These are phyloP conservation scores for Byssothecium circinans DNA, from an alignment of 2,329 filamentous ascomycete genomes.

Conservation along the genomic window DNA sequence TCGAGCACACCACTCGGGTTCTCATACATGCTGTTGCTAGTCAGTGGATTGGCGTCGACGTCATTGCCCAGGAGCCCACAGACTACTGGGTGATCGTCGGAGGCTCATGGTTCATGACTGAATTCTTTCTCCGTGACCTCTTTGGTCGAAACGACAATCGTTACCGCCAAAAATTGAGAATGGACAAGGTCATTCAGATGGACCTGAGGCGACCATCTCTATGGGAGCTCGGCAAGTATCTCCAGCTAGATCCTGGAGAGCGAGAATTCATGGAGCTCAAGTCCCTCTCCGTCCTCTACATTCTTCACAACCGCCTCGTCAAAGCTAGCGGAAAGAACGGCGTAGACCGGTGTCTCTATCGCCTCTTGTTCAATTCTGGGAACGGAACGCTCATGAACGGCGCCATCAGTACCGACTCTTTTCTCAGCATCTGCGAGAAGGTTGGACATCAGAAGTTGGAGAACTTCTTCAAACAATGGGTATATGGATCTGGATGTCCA, in stretches of 20 bases:
- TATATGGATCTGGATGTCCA: constrained; percentile 84
- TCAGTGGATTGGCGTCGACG: constrained; percentile 93
- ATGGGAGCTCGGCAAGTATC: constrained; percentile 72
- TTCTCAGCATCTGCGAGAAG: constrained; percentile 84
- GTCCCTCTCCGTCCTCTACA: constrained; percentile 86
- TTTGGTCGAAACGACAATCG: constrained; percentile 95
- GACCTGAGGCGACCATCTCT: constrained; percentile 83
- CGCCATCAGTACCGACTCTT: constrained; percentile 72
- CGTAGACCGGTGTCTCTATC: constrained; percentile 80
- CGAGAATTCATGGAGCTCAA: constrained; percentile 89
- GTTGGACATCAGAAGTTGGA: constrained; percentile 85
- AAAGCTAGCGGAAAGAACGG: constrained; percentile 86
- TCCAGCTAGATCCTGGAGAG: constrained; percentile 83
- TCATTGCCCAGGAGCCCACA: constrained; percentile 76
- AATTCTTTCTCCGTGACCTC: constrained; percentile 85
- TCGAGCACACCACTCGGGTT: constrained; percentile 77
- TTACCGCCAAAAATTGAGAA: constrained; percentile 82
- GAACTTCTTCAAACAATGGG: constrained; percentile 91
- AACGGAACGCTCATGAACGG: constrained; percentile 73
- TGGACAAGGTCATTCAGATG: constrained; percentile 77
- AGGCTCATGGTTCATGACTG: constrained; percentile 91
- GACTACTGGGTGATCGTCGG: constrained; percentile 91
- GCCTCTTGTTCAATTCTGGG: constrained; percentile 82
- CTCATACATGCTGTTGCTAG: constrained; percentile 82
- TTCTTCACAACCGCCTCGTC: constrained; percentile 85